Evolutionary conservation across 2,329 filamentous ascomycete species (phyloP).

Genomic region (Fonsecaea monophora): DNA sequence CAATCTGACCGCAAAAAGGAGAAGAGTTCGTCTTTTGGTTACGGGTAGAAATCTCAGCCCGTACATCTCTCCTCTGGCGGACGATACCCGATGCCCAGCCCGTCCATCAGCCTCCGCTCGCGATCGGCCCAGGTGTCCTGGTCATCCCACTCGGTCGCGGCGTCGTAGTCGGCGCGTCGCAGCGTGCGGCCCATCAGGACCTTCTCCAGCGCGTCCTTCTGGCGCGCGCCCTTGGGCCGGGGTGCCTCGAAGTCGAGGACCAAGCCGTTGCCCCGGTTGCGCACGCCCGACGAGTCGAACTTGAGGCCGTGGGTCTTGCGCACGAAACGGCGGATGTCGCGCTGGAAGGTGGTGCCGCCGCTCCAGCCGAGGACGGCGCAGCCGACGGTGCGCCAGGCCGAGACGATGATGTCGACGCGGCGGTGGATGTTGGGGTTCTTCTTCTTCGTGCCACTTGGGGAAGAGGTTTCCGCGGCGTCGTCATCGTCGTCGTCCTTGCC

Average conservation of each 20-base stretch:
- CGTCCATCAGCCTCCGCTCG: slow-evolving; percentile 80
- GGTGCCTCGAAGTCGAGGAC: slow-evolving; percentile 70
- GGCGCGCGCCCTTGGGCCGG: slow-evolving; percentile 48
- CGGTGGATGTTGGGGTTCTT: slow-evolving; percentile 77
- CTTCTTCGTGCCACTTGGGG: slow-evolving; percentile 23
- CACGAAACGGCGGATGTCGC: slow-evolving; percentile 81
- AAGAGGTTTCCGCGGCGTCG: slow-evolving; percentile 9
- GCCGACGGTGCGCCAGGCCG: slow-evolving; percentile 85
- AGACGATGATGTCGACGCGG: slow-evolving; percentile 89
- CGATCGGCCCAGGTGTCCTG: slow-evolving; percentile 69
- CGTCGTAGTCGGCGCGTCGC: slow-evolving; percentile 72
- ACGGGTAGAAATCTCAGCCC: slow-evolving; percentile 50
- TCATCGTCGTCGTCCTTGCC: slow-evolving; percentile 21
- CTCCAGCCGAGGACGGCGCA: slow-evolving; percentile 90
- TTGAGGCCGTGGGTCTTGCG: slow-evolving; percentile 76
- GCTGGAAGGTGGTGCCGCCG: slow-evolving; percentile 86
- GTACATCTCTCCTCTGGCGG: slow-evolving; percentile 73
- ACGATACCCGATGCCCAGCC: slow-evolving; percentile 72
- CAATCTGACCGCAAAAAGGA: too few relatives aligned
- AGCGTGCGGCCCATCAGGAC: slow-evolving; percentile 6
- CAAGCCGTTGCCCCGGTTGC: slow-evolving; percentile 69
- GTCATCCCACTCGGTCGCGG: slow-evolving; percentile 64
- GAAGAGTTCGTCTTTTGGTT: too few relatives aligned
- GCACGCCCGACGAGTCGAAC: slow-evolving; percentile 88
- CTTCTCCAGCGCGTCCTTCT: slow-evolving; percentile 4